Percentiles rank a stretch among this genome's conserved stretches.
Evolutionary conservation across 2,329 filamentous ascomycete genomes (phyloP).

Genomic region (Fusarium armeniacum): DNA sequence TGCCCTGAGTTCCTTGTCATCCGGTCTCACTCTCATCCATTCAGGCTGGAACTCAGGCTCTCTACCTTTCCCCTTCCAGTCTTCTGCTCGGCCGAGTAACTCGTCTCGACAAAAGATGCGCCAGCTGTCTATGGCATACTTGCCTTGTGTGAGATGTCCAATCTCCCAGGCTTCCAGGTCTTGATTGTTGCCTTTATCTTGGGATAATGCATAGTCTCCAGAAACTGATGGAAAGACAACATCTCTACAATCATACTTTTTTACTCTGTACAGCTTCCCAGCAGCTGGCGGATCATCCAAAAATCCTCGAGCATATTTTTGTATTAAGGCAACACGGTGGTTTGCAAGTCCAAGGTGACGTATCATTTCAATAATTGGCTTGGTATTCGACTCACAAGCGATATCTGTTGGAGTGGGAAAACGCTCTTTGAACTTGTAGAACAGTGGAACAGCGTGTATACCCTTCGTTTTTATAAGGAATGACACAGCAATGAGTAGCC

Average conservation of each 20-base stretch:
- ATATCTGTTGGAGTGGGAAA: conserved; percentile 78
- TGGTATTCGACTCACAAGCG: conserved; percentile 63
- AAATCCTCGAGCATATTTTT: conserved; percentile 79
- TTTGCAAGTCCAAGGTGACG: conserved; percentile 78
- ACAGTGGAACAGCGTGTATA: conserved; percentile 79
- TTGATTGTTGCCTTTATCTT: conserved; percentile 13
- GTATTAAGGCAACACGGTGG: conserved; percentile 75
- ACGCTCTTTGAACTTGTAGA: conserved; percentile 74
- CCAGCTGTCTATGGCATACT: conserved; percentile 91
- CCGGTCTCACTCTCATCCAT: conserved; percentile 88
- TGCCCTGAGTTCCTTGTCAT: conserved; percentile 90
- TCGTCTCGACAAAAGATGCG: conserved; percentile 91
- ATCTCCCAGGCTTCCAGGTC: conserved; percentile 79
- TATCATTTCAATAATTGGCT: conserved; percentile 73
- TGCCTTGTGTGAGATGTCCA: conserved; percentile 84
- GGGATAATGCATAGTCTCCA: background rate
- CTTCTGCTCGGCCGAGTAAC: conserved; percentile 73
- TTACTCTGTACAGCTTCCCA: conserved; percentile 68
- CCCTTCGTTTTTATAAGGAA: conserved; percentile 88
- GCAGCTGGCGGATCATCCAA: conserved; percentile 71
- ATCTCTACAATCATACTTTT: conserved; percentile 61
- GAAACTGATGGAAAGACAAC: conserved; percentile 40
- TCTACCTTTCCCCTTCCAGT: conserved; percentile 74
- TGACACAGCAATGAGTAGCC: conserved; percentile 83
- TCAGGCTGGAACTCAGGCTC: conserved; percentile 78